Base-by-base conservation (phyloP, 2,329 filamentous ascomycete genomes). In the Seiridium unicorne region DNA sequence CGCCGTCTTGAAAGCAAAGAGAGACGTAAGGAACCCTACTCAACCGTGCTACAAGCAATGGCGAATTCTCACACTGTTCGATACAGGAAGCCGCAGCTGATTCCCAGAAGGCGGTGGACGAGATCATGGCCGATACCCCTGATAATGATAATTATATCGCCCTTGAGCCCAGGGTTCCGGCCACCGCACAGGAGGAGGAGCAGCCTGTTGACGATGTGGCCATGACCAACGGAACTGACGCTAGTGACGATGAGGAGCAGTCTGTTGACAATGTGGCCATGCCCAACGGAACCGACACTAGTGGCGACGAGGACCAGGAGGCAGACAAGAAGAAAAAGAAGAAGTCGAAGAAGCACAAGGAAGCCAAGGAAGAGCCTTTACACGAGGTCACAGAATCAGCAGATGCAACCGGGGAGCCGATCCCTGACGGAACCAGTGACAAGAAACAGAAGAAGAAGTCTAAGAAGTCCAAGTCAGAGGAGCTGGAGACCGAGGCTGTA, bases 391-490 rank as follows among this genome's bases (percentile, higher is more conserved):
- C 65, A n/a, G 66, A 69, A 51, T 44, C 64, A 35, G 61, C 58
- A 6, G 8, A 62, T 51, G 65, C 36, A 36, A 53, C 26, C 36
- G 61, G 57, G 34, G 35, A 40, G 44, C 60, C 55, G 49, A 34
- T 57, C 57, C 34, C 55, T 10, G 61, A 61, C 48, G 44, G 44
- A 13, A 55, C 36, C 48, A 48, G 62, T 26, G 55, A 60, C 49
- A 69, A 70, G 59, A 63, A 68, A 8, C 62, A 66, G 51, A 67
- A 66, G 51, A 70, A 68, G 57, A 70, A 72, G 62, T 69, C 71
- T 62, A 65, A 65, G 59, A 70, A 69, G 62, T 42, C 63, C 53
- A 66, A 70, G 54, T 38, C 44, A 47, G 48, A 61, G 32, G 47
- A 44, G 40, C 57, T 58, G n/a, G 55, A 38, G 31, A 58, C 51